These are phyloP conservation scores for Tricholoma matsutake DNA, from an alignment of 768 basidiomycete genomes.

Conservation along the genomic window DNA sequence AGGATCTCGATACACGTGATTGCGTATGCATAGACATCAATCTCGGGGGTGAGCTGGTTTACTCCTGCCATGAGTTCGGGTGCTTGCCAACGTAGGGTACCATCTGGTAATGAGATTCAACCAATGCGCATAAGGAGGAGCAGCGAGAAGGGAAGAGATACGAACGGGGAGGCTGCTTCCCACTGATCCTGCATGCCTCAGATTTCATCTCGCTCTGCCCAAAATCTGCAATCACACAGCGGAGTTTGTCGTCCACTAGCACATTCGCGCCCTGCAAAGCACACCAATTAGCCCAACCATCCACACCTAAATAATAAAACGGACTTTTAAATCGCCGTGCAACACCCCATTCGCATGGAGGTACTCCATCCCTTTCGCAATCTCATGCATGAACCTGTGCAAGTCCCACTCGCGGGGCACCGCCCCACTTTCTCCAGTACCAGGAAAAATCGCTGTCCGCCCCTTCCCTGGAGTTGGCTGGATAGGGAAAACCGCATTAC, in stretches of 20 bases:
- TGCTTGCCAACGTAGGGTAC: conserved; percentile 68
- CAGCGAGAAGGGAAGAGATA: conserved; percentile 9
- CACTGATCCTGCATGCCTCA: conserved; percentile 62
- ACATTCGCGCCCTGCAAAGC: conserved; percentile 62
- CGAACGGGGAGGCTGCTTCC: conserved; percentile 45
- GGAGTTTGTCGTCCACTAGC: conserved; percentile 62
- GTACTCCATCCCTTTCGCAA: conserved; percentile 81
- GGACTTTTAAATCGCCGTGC: conserved; percentile 81
- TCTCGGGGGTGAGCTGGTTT: conserved; percentile 41
- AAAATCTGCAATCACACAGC: conserved; percentile 79
- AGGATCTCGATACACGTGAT: conserved; percentile 65
- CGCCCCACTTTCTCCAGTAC: background rate
- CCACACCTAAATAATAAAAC: conserved; percentile 10
- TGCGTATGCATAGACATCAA: conserved; percentile 69
- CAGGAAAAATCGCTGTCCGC: too few species aligned
- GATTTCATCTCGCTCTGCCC: conserved; percentile 79
- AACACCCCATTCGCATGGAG: conserved; percentile 64
- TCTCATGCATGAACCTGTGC: conserved; percentile 65
- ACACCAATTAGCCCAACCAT: background rate
- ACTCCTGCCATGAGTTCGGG: conserved; percentile 60
- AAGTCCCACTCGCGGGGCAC: conserved; percentile 39
- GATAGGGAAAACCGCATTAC: too few species aligned
- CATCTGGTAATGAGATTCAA: conserved; percentile 36
- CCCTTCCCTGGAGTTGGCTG: too few species aligned
- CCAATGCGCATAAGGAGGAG: background rate